phyloP scores from a whole-genome alignment of 148 eudicot genomes.

The Vaccinium darrowii region DNA sequence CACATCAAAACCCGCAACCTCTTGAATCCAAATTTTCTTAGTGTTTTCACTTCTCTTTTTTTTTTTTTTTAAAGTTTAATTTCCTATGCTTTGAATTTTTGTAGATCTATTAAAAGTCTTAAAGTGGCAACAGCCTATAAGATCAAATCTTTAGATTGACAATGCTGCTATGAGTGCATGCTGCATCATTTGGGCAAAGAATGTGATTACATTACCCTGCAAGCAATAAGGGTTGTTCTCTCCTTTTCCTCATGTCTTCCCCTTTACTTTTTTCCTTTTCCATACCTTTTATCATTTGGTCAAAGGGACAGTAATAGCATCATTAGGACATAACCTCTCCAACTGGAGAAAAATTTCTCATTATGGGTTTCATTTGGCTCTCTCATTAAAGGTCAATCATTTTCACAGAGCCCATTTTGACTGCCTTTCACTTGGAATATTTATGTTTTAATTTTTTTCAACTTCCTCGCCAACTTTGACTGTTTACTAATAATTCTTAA shows the following conservation, averaged over 20 bases:
- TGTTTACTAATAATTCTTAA: neutral
- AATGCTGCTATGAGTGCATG: slow-evolving; percentile 30
- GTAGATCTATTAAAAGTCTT: neutral
- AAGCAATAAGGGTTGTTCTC: slow-evolving; percentile 28
- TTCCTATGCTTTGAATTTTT: neutral
- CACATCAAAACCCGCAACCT: neutral
- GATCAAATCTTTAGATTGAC: slow-evolving; percentile 22
- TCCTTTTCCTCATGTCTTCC: slow-evolving; percentile 8
- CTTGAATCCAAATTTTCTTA: neutral
- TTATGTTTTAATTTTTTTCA: neutral
- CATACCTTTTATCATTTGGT: slow-evolving; percentile 7
- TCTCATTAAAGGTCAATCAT: slow-evolving; percentile 31
- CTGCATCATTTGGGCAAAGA: slow-evolving; percentile 32
- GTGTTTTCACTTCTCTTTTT: neutral
- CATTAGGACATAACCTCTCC: slow-evolving; percentile 26
- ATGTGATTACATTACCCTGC: slow-evolving; percentile 24
- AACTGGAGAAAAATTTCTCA: slow-evolving; percentile 14
- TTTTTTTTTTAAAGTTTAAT: neutral
- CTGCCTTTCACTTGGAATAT: neutral
- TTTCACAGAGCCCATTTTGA: neutral
- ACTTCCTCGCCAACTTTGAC: neutral
- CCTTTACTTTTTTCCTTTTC: neutral
- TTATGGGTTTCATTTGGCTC: slow-evolving; percentile 12
- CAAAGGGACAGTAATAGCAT: slow-evolving; percentile 29
- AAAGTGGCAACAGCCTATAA: slow-evolving; percentile 2